These are phyloP conservation scores for Aspergillus mulundensis DNA, from an alignment of 495 filamentous ascomycete genomes.

Conservation along the genomic window DNA sequence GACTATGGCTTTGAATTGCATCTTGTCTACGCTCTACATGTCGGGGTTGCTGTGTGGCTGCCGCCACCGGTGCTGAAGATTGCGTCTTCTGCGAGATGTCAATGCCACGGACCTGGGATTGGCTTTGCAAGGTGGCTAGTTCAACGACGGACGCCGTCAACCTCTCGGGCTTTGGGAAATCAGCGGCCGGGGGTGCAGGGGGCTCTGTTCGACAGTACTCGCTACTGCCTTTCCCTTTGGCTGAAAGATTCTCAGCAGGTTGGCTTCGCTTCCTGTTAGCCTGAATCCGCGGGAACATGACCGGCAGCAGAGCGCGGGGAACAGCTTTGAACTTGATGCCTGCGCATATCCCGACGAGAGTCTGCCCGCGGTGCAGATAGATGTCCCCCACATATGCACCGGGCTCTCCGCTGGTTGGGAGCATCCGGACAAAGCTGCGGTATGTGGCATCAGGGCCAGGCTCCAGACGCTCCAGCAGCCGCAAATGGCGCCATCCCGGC, in stretches of 20 bases:
- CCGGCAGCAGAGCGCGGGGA: slow-evolving; percentile 19
- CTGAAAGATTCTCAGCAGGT: neutral
- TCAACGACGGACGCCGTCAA: too few relatives aligned
- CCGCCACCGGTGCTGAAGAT: neutral
- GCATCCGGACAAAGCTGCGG: slow-evolving; percentile 36
- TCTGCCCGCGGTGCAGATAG: slow-evolving; percentile 32
- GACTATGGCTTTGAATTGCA: neutral
- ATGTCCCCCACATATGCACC: slow-evolving; percentile 28
- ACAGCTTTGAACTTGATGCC: slow-evolving; percentile 30
- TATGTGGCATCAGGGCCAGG: slow-evolving; percentile 28
- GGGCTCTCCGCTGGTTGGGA: slow-evolving; percentile 16
- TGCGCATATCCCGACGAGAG: slow-evolving; percentile 29
- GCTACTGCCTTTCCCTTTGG: neutral
- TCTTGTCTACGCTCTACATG: neutral
- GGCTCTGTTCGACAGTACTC: too few relatives aligned
- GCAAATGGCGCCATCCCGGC: slow-evolving; percentile 29
- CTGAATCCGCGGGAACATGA: slow-evolving; percentile 25
- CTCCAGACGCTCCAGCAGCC: slow-evolving; percentile 24
- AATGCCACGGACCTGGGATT: too few relatives aligned
- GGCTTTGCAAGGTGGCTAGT: too few relatives aligned
- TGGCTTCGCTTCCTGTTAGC: neutral
- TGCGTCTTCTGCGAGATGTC: too few relatives aligned
- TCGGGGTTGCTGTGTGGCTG: neutral
- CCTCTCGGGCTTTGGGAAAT: too few relatives aligned
- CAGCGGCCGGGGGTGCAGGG: too few relatives aligned